Evolutionary conservation across 83 land plant genomes (phyloP), one percentile per base, ranked within the genome.

Genomic region (Picea abies): DNA sequence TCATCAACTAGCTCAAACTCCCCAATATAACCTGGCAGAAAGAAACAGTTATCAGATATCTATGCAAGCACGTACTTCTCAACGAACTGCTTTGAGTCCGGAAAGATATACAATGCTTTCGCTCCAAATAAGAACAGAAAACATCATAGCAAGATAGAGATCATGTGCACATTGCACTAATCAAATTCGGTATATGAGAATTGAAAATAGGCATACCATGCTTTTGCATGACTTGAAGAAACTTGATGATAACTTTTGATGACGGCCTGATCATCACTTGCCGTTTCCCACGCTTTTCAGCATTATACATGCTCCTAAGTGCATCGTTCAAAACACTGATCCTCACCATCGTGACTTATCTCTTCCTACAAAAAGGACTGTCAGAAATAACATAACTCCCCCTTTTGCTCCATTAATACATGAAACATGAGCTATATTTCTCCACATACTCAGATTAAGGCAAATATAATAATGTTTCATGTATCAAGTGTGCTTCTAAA

Each of bases 321-420:
- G 93, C 93, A 83, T 90, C 93, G 77, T 91, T 91, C 80, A 91
- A 37, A n/a, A 91, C 93, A 75, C 93, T 91, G 75, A 90, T 87
- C 64, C 92, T 83, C 87, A 91, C 92, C 92, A 91, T 90, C 71
- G 73, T 63, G 35, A 79, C 39, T 39, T n/a, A 73, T 20, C 29
- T 63, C 47, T 79, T 41, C 23, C 68, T 65, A 62, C 10, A 79
- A 79, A 32, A 5, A 32, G 56, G 14, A 52, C 56, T 52, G 12
- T 52, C 14, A 11, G 56, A 11, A 52, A 52, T 52, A 1, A 52
- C 2, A 52, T 11, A 52, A 52, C 56, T 10, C 12, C 56, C 12
- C 56, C 14, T 52, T 52, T 52, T 52, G 14, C 56, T 2, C 56
- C 56, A 52, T 52, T 11, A 52, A 52, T 52, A 3, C 56, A 52